Percentiles rank a stretch among this genome's conserved stretches.
Evolutionary conservation across 495 filamentous ascomycete species (phyloP).

Genomic region (Ramalina intermedia): DNA sequence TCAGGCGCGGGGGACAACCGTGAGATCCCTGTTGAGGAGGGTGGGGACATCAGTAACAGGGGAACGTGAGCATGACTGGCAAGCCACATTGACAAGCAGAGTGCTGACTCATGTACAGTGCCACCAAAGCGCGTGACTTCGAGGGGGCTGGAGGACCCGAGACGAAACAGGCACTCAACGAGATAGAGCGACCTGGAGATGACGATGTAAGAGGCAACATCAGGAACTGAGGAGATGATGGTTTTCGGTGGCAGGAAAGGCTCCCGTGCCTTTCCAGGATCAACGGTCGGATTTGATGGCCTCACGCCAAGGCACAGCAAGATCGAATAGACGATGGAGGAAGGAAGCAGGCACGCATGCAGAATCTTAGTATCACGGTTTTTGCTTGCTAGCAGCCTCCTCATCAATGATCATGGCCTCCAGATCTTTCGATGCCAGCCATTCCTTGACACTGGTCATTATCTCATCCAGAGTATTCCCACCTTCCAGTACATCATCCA

Average conservation of each 20-base stretch:
- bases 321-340: too few species aligned
- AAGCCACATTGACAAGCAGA: not conserved
- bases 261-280: slow-evolving; percentile 1
- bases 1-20: slow-evolving; percentile 32
- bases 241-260: slow-evolving; percentile 2
- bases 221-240: slow-evolving; percentile 7
- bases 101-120: slow-evolving; percentile 3
- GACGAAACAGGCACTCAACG: slow-evolving; percentile 24
- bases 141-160: slow-evolving; percentile 35
- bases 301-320: too few species aligned
- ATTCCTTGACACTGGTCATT: slow-evolving; percentile 53
- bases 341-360: too few species aligned
- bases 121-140: slow-evolving; percentile 34
- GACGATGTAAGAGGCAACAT: slow-evolving; percentile 30
- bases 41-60: slow-evolving; percentile 25
- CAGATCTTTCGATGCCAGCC: slow-evolving; percentile 68
- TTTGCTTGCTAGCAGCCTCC: slow-evolving; percentile 7
- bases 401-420: slow-evolving; percentile 45
- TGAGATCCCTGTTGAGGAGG: slow-evolving; percentile 32
- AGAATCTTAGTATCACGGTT: too few species aligned
- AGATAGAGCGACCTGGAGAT: slow-evolving; percentile 23
- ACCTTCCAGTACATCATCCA: slow-evolving; percentile 66
- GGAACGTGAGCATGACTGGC: too few species aligned
- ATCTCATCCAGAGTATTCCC: slow-evolving; percentile 32
- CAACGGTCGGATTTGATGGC: too few species aligned